Evolutionary conservation across 768 basidiomycete species (phyloP).

Genomic region (Ramaria rubella): DNA sequence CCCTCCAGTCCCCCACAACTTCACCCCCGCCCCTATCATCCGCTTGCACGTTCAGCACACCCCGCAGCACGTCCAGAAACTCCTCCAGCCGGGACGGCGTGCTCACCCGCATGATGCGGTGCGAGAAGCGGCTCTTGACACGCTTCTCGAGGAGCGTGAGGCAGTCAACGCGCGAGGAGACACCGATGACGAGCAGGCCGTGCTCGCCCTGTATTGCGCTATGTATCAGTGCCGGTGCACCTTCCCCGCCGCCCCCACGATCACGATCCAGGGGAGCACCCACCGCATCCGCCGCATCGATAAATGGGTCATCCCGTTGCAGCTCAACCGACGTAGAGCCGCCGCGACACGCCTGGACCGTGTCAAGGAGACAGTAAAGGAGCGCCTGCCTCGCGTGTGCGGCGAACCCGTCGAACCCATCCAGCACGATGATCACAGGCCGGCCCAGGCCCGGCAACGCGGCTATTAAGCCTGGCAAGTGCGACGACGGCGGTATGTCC

Average conservation of each 20-base stretch:
- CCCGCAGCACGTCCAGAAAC: constrained; percentile 47
- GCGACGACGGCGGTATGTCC: constrained; percentile 58
- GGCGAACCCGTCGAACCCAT: constrained; percentile 91
- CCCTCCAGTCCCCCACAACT: constrained; percentile 47
- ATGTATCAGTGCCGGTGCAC: background rate
- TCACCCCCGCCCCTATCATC: constrained; percentile 19
- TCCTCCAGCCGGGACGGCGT: constrained; percentile 44
- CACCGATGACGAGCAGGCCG: constrained; percentile 80
- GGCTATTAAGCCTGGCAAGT: constrained; percentile 68
- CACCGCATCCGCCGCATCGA: background rate
- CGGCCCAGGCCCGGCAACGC: constrained; percentile 71
- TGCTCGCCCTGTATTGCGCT: constrained; percentile 14
- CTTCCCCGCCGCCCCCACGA: background rate
- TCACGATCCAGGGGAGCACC: background rate
- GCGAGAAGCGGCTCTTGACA: constrained; percentile 96
- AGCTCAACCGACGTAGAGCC: constrained; percentile 22
- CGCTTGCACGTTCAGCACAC: constrained; percentile 34
- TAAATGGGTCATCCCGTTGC: background rate
- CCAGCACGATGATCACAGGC: constrained; percentile 78
- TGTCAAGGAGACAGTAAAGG: constrained; percentile 92
- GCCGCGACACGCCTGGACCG: constrained; percentile 77
- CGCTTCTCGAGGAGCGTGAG: constrained; percentile 89
- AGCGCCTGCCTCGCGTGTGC: constrained; percentile 87
- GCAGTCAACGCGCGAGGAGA: constrained; percentile 83
- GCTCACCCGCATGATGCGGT: constrained; percentile 74